Conservation (phyloP, 2,329 filamentous ascomycete genomes). For the Arthrobotrys sinensis region DNA sequence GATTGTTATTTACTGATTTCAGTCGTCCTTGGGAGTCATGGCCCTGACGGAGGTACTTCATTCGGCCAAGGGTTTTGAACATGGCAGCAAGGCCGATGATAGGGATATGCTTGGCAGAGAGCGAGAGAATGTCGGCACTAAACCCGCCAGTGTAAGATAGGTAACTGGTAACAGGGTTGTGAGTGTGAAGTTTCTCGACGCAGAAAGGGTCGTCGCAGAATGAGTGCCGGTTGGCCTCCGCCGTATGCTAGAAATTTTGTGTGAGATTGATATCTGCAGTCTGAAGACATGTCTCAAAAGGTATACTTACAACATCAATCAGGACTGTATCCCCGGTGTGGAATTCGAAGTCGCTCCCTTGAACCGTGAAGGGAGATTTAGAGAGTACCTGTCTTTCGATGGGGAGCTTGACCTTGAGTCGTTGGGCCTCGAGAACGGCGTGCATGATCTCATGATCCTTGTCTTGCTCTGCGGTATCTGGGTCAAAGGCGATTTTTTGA, state of each 20-base stretch:
- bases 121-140: constrained; percentile 43
- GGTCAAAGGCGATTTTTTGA: constrained; percentile 41
- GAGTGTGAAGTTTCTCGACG: constrained; percentile 53
- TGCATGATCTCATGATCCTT: constrained; percentile 60
- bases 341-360: constrained; percentile 50
- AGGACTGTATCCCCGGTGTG: constrained; percentile 42
- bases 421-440: constrained; percentile 45
- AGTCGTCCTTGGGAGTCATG: constrained; percentile 61
- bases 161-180: constrained; percentile 40
- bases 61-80: constrained; percentile 62
- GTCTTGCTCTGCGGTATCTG: constrained; percentile 35
- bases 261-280: constrained; percentile 1
- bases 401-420: constrained; percentile 51
- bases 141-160: constrained; percentile 46
- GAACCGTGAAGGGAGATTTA: constrained; percentile 33
- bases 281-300: not conserved
- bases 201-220: constrained; percentile 58
- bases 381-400: constrained; percentile 35
- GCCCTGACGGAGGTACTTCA: constrained; percentile 61
- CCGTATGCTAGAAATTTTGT: constrained; percentile 17
- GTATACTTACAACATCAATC: constrained; percentile 49
- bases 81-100: constrained; percentile 55
- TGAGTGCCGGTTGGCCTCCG: constrained; percentile 39
- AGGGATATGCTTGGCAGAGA: constrained; percentile 48
- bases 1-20: constrained; percentile 61